Percentiles rank a stretch among this genome's conserved stretches.
Evolutionary conservation across 192 early-diverging fungal genomes (phyloP).

Genomic region (Gonapodya prolifera): DNA sequence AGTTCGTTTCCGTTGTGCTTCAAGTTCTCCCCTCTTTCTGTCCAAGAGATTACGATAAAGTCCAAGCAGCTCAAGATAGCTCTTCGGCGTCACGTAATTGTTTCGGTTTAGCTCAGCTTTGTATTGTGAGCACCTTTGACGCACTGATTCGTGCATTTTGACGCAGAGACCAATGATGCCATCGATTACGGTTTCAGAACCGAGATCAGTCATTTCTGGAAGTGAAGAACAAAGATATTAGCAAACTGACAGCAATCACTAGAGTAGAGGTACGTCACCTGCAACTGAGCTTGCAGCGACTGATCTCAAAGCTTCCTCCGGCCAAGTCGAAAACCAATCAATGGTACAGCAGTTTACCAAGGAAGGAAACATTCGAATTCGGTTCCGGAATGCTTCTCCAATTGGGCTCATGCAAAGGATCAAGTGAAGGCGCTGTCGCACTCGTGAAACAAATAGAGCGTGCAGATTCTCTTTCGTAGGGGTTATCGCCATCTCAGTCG

Average conservation of each 20-base stretch:
- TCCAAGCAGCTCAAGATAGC: conserved; percentile 42
- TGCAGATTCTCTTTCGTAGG: conserved; percentile 27
- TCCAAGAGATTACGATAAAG: conserved; percentile 35
- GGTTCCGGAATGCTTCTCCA: conserved; percentile 42
- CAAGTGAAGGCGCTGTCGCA: conserved; percentile 40
- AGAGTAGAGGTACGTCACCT: background rate
- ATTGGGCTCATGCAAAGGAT: conserved; percentile 43
- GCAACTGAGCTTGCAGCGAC: background rate
- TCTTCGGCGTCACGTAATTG: conserved; percentile 49
- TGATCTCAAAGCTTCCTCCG: conserved; percentile 5
- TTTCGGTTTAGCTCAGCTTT: conserved; percentile 26
- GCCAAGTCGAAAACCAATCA: conserved; percentile 51
- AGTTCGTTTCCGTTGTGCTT: conserved; percentile 31
- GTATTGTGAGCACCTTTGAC: conserved; percentile 28
- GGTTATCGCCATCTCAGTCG: conserved; percentile 15
- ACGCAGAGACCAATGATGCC: conserved; percentile 30
- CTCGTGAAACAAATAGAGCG: conserved; percentile 34
- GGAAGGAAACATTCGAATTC: conserved; percentile 40
- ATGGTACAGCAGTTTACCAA: conserved; percentile 50
- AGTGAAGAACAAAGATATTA: conserved; percentile 33
- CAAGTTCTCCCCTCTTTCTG: conserved; percentile 23
- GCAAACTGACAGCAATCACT: conserved; percentile 27
- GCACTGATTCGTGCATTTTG: conserved; percentile 38
- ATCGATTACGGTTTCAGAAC: conserved; percentile 25
- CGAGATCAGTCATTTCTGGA: conserved; percentile 30